Conservation (phyloP, 495 filamentous ascomycete species). For the Pseudoneurospora amorphoporcata region DNA sequence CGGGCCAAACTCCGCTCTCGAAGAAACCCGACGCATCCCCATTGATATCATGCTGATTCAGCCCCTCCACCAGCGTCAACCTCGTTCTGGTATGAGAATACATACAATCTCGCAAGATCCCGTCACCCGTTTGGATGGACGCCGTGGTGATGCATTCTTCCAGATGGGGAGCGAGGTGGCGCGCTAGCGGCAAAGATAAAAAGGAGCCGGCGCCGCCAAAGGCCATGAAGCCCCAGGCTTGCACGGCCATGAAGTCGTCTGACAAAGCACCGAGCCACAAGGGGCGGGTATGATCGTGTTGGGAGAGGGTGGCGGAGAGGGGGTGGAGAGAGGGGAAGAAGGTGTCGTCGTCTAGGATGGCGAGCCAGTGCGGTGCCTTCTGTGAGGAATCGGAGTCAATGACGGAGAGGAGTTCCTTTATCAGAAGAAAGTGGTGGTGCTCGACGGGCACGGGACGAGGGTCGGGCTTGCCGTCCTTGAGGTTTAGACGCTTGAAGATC, state of each 20-base stretch:
- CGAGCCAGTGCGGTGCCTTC: conserved; percentile 47
- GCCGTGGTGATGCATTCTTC: conserved; percentile 44
- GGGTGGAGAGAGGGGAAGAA: conserved; percentile 57
- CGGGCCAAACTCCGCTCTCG: conserved; percentile 45
- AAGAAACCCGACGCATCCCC: conserved; percentile 53
- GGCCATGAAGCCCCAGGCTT: conserved; percentile 52
- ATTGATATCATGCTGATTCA: conserved; percentile 54
- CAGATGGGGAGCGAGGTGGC: conserved; percentile 41
- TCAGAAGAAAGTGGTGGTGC: conserved; percentile 54
- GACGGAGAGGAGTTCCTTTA: conserved; percentile 44
- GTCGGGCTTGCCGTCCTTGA: not conserved
- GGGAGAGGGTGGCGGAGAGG: conserved; percentile 34
- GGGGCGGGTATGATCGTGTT: conserved; percentile 40
- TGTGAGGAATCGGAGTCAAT: not conserved
- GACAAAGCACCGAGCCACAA: conserved; percentile 54
- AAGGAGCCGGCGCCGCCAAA: conserved; percentile 64
- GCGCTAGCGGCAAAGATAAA: conserved; percentile 49
- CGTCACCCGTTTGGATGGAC: conserved; percentile 45
- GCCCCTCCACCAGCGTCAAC: conserved; percentile 46
- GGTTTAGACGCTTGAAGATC: conserved; percentile 26
- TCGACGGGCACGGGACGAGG: conserved; percentile 24
- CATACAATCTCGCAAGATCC: conserved; percentile 53
- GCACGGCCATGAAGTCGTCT: conserved; percentile 50
- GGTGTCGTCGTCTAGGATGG: conserved; percentile 63
- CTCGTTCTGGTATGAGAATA: conserved; percentile 43